Conservation (phyloP, 306 rosid genomes). For the Lablab purpureus region DNA sequence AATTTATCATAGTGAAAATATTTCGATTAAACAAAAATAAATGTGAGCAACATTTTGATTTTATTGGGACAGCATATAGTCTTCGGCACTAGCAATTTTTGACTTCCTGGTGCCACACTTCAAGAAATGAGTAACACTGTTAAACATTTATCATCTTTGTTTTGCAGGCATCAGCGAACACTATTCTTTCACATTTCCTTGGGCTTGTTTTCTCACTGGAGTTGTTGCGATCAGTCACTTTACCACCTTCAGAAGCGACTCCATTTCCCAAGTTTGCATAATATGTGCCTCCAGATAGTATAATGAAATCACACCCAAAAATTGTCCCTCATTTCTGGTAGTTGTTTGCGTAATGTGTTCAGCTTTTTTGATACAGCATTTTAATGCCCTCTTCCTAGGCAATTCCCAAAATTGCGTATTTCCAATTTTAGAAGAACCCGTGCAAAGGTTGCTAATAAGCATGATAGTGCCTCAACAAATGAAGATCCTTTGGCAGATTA, state of each 20-base stretch:
- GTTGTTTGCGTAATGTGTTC: conserved; percentile 34
- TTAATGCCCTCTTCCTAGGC: conserved; percentile 20
- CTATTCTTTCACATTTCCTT: conserved; percentile 93
- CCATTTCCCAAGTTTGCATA: conserved; percentile 73
- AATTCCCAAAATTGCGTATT: conserved; percentile 33
- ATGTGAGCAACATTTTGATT: conserved; percentile 2
- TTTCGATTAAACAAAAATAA: background rate
- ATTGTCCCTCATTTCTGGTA: conserved; percentile 32
- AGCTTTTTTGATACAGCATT: conserved; percentile 29
- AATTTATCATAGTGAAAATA: background rate
- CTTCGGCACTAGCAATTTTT: background rate
- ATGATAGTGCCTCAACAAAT: conserved; percentile 24
- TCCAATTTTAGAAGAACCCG: conserved; percentile 25
- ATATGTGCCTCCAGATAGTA: conserved; percentile 25
- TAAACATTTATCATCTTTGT: background rate
- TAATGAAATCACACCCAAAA: conserved; percentile 15
- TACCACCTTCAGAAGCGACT: conserved; percentile 67
- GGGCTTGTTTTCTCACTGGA: conserved; percentile 90
- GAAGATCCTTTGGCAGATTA: conserved; percentile 32
- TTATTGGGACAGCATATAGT: conserved; percentile 23
- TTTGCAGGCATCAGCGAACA: conserved; percentile 93
- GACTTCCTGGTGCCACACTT: conserved; percentile 23
- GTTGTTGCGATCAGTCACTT: conserved; percentile 86
- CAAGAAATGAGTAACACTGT: conserved; percentile 2
- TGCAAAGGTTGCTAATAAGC: conserved; percentile 41